Percentiles rank a stretch among this genome's conserved stretches.
These are phyloP conservation scores for Entophlyctis luteolus DNA, from an alignment of 192 early-diverging fungal genomes.

Conservation along the genomic window DNA sequence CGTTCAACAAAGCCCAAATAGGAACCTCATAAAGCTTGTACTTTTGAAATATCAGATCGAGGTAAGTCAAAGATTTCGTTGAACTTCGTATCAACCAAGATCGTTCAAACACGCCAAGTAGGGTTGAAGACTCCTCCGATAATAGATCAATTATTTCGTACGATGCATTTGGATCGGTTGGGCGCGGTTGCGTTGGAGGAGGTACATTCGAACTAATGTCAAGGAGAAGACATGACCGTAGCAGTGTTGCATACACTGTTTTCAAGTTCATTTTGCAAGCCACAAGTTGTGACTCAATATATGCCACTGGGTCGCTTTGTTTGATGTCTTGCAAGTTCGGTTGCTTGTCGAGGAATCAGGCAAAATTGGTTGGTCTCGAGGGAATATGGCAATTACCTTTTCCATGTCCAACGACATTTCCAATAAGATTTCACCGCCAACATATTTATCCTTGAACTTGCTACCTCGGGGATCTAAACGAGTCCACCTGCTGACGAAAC, in stretches of 20 bases:
- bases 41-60: constrained; percentile 47
- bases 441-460: constrained; percentile 54
- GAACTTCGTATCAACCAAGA: constrained; percentile 45
- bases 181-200: constrained; percentile 20
- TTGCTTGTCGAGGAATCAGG: neutral
- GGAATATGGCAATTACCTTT: neutral
- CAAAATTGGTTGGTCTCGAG: no score
- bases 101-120: constrained; percentile 29
- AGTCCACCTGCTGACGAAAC: constrained; percentile 33
- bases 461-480: constrained; percentile 30
- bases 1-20: constrained; percentile 34
- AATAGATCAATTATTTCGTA: constrained; percentile 35
- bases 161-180: constrained; percentile 13
- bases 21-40: constrained; percentile 45
- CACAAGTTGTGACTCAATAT: constrained; percentile 7
- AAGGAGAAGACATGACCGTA: constrained; percentile 42
- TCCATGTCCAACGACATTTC: constrained; percentile 37
- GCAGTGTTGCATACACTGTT: constrained; percentile 40
- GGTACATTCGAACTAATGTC: constrained; percentile 31
- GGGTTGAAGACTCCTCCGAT: constrained; percentile 31
- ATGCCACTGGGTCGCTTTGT: constrained; percentile 2
- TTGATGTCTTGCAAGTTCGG: neutral
- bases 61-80: constrained; percentile 35
- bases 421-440: constrained; percentile 50
- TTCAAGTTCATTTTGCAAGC: constrained; percentile 36